Base-by-base conservation (phyloP, 306 rosid species). In the Quercus rubra region DNA sequence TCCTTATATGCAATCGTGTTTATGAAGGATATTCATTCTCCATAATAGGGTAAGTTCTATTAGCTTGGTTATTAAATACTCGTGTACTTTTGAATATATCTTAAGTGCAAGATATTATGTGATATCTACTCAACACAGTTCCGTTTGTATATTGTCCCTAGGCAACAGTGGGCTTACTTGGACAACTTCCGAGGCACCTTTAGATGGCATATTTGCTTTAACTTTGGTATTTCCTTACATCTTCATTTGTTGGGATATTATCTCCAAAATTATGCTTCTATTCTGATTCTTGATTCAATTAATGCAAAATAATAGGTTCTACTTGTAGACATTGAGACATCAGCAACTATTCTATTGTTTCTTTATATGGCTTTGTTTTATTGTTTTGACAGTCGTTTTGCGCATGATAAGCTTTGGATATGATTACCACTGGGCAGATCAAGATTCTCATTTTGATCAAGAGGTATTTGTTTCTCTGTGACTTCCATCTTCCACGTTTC, bases 161-260 rank as follows among this genome's bases (percentile, higher is more conserved):
- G 98, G 83, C 86, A 89, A 82, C 86, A 76, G 25, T 95, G 91
- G 96, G 81, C 88, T 76, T 85, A 80, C 80, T 82, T 95, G 94
- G 96, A 95, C 85, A 82, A 87, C 80, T 92, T 73, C 79, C 90
- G 97, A 69, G 98, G 98, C 81, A 85, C 96, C 80, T 95, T 95
- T 80, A 88, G 97, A 83, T 95, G 98, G 99, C 99, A 95, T 74
- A 95, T 93, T 83, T 92, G 98, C 86, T 95, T 95, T 76, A 95
- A 95, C 89, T 92, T 95, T 74, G 99, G 99, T 95, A 91, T 55
- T 74, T 38, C 58, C 52, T 76, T 78, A 18, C 73, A 70, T 18
- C 1, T 82, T 83, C 30, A 3, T 78, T 49, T 68, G 55, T 69
- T 78, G 56, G 35, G 8, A 15, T 14, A 79, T 71, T 63, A 69